A percentile compares a stretch with the other conserved stretches of the same genome.
phyloP scores from a whole-genome alignment of 805 yeast species.

The Teunomyces kruisii region DNA sequence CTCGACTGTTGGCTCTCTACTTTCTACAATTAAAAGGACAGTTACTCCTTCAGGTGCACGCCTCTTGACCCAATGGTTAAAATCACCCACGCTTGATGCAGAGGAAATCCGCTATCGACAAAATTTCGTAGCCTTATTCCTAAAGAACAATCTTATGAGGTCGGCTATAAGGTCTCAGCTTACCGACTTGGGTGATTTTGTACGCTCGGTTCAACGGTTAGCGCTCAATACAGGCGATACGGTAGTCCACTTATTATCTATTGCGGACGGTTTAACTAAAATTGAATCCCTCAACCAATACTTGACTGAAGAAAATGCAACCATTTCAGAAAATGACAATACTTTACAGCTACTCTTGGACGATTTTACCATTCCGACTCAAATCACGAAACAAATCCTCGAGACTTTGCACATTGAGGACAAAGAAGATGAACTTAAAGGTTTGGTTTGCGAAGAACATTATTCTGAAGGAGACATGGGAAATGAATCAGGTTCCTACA shows the following conservation, averaged over 20 bases:
- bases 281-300: conserved; percentile 16
- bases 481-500: conserved; percentile 16
- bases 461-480: conserved; percentile 2
- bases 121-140: conserved; percentile 32
- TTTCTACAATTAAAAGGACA: conserved; percentile 70
- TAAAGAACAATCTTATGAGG: conserved; percentile 19
- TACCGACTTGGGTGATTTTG: conserved; percentile 53
- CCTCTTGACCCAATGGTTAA: conserved; percentile 75
- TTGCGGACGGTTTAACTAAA: conserved; percentile 31
- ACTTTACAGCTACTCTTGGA: conserved; percentile 20
- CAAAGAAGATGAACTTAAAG: conserved; percentile 8
- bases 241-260: conserved; percentile 27
- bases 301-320: conserved; percentile 18
- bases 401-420: conserved; percentile 25
- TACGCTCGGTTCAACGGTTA: conserved; percentile 56
- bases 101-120: conserved; percentile 55
- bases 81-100: conserved; percentile 70
- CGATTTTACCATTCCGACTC: conserved; percentile 37
- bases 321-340: conserved; percentile 21
- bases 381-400: conserved; percentile 43
- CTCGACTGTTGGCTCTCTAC: conserved; percentile 64
- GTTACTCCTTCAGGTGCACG: conserved; percentile 81
- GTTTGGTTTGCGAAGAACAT: not conserved
- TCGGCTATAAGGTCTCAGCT: conserved; percentile 33
- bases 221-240: conserved; percentile 35